Evolutionary conservation across 768 basidiomycete species (phyloP).

Genomic region (Fistulinella prunicolor): DNA sequence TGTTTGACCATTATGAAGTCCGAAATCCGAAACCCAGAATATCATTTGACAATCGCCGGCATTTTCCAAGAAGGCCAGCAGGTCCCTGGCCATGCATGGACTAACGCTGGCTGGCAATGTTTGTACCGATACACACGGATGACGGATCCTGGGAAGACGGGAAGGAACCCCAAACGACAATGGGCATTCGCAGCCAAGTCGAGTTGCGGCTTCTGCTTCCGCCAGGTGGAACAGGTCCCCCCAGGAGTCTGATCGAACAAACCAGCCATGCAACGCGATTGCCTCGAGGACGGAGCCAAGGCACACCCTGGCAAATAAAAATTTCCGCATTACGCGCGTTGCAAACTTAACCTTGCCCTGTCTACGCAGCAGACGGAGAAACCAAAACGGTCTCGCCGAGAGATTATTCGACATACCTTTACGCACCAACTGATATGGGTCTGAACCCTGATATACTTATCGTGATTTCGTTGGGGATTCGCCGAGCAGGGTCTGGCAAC

Average conservation of each 20-base stretch:
- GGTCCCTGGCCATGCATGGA: neutral
- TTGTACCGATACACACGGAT: conserved; percentile 1
- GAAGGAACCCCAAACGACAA: conserved; percentile 12
- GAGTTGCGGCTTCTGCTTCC: conserved; percentile 10
- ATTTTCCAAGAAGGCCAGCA: conserved; percentile 11
- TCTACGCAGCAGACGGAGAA: conserved; percentile 6
- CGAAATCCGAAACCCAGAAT: neutral
- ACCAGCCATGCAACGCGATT: conserved; percentile 27
- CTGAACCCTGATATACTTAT: conserved; percentile 12
- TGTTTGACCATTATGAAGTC: neutral
- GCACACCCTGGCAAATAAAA: conserved; percentile 26
- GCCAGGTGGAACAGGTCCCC: conserved; percentile 9
- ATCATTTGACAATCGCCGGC: conserved; percentile 6
- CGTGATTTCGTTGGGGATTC: neutral
- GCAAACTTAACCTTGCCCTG: conserved; percentile 33
- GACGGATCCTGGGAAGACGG: conserved; percentile 7
- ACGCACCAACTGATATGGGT: conserved; percentile 12
- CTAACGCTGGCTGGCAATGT: neutral
- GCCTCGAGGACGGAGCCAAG: conserved; percentile 36
- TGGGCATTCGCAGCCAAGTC: conserved; percentile 7
- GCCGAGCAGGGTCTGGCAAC: conserved; percentile 3
- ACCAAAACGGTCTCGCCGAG: conserved; percentile 13
- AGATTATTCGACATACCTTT: conserved; percentile 12
- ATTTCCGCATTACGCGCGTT: conserved; percentile 28
- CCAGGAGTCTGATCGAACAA: conserved; percentile 16